phyloP scores from a whole-genome alignment of 2,329 filamentous ascomycete genomes.

The Venturia asperata region DNA sequence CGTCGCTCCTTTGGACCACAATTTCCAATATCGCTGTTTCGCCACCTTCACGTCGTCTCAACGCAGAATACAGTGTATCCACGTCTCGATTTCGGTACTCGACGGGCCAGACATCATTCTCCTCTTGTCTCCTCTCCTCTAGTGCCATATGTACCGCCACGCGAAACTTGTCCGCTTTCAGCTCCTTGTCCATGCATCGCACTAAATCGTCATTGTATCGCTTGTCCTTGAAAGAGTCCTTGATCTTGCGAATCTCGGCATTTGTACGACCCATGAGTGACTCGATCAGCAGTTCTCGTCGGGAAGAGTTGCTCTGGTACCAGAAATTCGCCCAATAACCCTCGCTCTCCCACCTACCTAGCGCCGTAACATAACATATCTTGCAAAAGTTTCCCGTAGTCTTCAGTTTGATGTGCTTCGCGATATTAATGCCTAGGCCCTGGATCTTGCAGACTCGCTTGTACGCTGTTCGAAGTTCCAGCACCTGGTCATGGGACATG shows the following conservation, averaged over 20 bases:
- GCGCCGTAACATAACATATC: slow-evolving; percentile 79
- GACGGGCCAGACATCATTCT: slow-evolving; percentile 54
- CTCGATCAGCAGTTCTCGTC: slow-evolving; percentile 87
- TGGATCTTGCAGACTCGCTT: slow-evolving; percentile 82
- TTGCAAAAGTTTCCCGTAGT: slow-evolving; percentile 76
- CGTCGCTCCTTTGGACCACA: slow-evolving; percentile 71
- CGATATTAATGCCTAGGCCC: slow-evolving; percentile 73
- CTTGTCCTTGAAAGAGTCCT: slow-evolving; percentile 82
- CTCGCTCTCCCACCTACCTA: slow-evolving; percentile 87
- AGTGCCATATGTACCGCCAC: slow-evolving; percentile 76
- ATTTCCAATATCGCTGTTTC: slow-evolving; percentile 84
- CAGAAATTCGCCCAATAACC: slow-evolving; percentile 98
- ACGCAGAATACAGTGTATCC: slow-evolving; percentile 60
- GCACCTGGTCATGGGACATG: slow-evolving; percentile 78
- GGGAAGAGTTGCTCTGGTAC: slow-evolving; percentile 81
- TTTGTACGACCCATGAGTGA: slow-evolving; percentile 85
- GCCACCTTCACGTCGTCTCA: slow-evolving; percentile 66
- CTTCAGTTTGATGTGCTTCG: slow-evolving; percentile 80
- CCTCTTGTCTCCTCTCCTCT: slow-evolving; percentile 77
- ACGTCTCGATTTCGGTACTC: slow-evolving; percentile 61
- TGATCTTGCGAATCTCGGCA: slow-evolving; percentile 79
- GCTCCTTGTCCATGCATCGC: slow-evolving; percentile 83
- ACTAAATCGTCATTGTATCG: slow-evolving; percentile 77
- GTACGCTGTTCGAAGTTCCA: slow-evolving; percentile 81
- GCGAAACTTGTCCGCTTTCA: slow-evolving; percentile 95